phyloP scores from a whole-genome alignment of 2,329 filamentous ascomycete species.

The Fusarium ramigenum region DNA sequence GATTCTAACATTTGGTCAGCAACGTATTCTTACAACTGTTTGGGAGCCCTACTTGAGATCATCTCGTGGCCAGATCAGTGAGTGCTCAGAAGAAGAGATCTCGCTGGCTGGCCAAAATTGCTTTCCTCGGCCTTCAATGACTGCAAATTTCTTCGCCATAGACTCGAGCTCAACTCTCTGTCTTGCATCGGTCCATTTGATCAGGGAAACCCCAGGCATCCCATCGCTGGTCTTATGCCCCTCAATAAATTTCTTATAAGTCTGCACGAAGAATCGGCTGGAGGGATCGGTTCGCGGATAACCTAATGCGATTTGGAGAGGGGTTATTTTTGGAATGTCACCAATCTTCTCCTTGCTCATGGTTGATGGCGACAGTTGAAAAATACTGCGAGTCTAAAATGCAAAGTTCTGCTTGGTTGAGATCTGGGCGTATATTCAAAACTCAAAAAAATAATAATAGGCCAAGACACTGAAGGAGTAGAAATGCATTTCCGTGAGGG shows the following conservation, averaged over 20 bases:
- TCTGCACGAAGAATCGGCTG: background rate
- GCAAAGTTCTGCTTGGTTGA: rapidly evolving
- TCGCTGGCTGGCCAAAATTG: background rate
- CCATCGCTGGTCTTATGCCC: rapidly evolving
- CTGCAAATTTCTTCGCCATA: background rate
- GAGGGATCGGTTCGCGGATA: background rate
- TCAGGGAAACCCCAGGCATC: background rate
- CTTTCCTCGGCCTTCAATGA: background rate
- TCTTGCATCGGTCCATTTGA: background rate
- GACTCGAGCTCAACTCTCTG: background rate
- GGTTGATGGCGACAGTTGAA: background rate
- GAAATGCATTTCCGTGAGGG: background rate
- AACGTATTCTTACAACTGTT: rapidly evolving
- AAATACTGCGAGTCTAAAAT: background rate
- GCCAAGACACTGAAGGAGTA: background rate
- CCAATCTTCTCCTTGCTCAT: background rate
- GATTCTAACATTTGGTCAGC: background rate
- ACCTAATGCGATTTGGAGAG: background rate
- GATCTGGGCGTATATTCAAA: no score
- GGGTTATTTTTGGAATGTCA: background rate
- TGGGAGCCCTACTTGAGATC: background rate
- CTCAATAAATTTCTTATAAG: background rate
- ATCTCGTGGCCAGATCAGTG: background rate
- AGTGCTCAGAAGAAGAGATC: background rate
- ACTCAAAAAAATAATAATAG: no score